Conservation (phyloP, 1,284 basidiomycete species). For the Apiotrichum siamense region DNA sequence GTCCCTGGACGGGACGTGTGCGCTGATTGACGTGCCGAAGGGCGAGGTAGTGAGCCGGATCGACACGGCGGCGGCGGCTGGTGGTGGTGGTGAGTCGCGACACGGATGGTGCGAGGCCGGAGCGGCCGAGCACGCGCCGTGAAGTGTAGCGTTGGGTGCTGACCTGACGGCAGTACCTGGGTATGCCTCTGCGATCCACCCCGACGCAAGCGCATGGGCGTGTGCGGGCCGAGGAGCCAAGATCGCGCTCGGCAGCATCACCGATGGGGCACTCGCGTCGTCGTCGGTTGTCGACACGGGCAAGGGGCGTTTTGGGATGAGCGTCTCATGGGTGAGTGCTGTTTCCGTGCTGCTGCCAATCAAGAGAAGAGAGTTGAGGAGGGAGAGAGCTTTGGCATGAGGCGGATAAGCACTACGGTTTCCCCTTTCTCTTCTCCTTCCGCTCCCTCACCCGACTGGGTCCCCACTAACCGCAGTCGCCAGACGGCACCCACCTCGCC, state of each 20-base stretch:
- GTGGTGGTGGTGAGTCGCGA: slow-evolving; percentile 57
- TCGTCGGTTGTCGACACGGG: slow-evolving; percentile 64
- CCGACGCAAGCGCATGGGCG: slow-evolving; percentile 64
- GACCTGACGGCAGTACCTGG: slow-evolving; percentile 52
- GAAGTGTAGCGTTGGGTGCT: not conserved
- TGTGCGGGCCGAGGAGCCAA: slow-evolving; percentile 70
- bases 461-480: slow-evolving; percentile 57
- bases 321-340: slow-evolving; percentile 65
- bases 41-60: slow-evolving; percentile 50
- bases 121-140: no score
- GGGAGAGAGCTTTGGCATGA: no score
- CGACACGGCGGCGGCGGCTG: slow-evolving; percentile 61
- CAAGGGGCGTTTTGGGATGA: slow-evolving; percentile 74
- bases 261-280: slow-evolving; percentile 45
- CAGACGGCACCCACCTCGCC: slow-evolving; percentile 70
- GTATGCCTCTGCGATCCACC: slow-evolving; percentile 74
- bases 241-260: slow-evolving; percentile 48
- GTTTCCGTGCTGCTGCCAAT: no score
- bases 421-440: not conserved
- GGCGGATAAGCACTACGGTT: not conserved
- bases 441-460: not conserved
- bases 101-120: no score
- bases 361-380: no score
- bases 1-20: slow-evolving; percentile 71
- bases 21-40: slow-evolving; percentile 55